Base-by-base conservation (phyloP, 352 stramenopile species). In the Paralagenidium karlingii region DNA sequence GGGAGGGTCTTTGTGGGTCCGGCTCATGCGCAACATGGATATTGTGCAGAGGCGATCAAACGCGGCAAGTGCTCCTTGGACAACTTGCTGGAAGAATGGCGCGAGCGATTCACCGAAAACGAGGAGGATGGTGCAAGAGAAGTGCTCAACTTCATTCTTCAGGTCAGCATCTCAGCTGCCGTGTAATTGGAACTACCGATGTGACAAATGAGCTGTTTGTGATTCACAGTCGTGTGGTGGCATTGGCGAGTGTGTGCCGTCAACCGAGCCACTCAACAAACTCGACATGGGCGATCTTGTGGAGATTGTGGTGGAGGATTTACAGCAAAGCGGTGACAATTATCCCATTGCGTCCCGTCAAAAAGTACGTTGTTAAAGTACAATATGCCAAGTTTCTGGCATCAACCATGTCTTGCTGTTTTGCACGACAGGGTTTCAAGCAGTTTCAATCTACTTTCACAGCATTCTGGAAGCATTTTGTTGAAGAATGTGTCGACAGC, bases 401-500 rank as follows among this genome's bases (percentile, higher is more conserved):
- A n/a, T 43, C 40, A 2, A 24, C 9, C 2, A 16, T 33, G 12
- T 20, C 8, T 43, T 43, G 43, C 22, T 28, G 5, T 40, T 15
- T 19, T 34, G 43, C 32, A 34, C n/a, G n/a, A n/a, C n/a, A n/a
- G n/a, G n/a, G n/a, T 8, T 67, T 52, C 52, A 82, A 67, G 40
- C 68, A 71, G 34, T 89, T 87, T 21, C 59, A 82, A 28, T 32
- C 36, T 11, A 63, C 68, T 39, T 91, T 87, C 20, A 57, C 66
- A 7, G 58, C 73, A 31, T 90, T 93, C 40, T 93, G 77, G 79
- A 49, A 79, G 16, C 55, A 49, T 20, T 82, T 90, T 37, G 61
- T 91, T 38, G 64, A 62, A 13, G 74, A 93, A 34, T 84, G 69
- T 33, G 68, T 69, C 27, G 77, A 93, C 32, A 88, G 75, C 33